A percentile compares a stretch with the other conserved stretches of the same genome.
Conservation (phyloP, 768 basidiomycete species). For the Suillus americanus region DNA sequence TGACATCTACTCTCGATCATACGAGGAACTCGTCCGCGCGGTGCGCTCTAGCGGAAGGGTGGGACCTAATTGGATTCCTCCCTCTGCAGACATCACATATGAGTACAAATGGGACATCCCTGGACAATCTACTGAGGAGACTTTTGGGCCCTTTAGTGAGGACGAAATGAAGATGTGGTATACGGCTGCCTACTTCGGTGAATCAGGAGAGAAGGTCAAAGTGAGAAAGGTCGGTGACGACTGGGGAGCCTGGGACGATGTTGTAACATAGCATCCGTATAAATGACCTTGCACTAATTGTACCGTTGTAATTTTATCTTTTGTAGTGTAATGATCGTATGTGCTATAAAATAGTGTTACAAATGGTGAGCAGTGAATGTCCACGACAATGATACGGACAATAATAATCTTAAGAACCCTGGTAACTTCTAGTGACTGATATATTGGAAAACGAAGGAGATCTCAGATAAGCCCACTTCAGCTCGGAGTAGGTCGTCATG, state of each 20-base stretch:
- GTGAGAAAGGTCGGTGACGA: constrained; percentile 64
- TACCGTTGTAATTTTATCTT: not conserved
- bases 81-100: constrained; percentile 72
- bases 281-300: not conserved
- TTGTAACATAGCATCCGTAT: constrained; percentile 40
- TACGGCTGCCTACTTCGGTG: constrained; percentile 80
- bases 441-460: constrained; percentile 97
- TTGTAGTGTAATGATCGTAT: not conserved
- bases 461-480: constrained; percentile 78
- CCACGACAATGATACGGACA: not conserved
- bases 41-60: constrained; percentile 74
- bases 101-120: constrained; percentile 80
- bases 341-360: not conserved
- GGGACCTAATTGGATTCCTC: constrained; percentile 67
- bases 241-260: constrained; percentile 75
- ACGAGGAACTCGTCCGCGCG: constrained; percentile 79
- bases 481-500: constrained; percentile 95
- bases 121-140: constrained; percentile 46
- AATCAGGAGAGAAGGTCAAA: constrained; percentile 73
- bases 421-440: constrained; percentile 66
- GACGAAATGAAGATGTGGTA: constrained; percentile 82
- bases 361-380: not conserved
- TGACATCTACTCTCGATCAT: constrained; percentile 84
- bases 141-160: constrained; percentile 80
- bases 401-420: not conserved